Evolutionary conservation across 176 grass and related monocot genomes (phyloP), one percentile per base, ranked within the genome.

Genomic region (Aegilops longissima): DNA sequence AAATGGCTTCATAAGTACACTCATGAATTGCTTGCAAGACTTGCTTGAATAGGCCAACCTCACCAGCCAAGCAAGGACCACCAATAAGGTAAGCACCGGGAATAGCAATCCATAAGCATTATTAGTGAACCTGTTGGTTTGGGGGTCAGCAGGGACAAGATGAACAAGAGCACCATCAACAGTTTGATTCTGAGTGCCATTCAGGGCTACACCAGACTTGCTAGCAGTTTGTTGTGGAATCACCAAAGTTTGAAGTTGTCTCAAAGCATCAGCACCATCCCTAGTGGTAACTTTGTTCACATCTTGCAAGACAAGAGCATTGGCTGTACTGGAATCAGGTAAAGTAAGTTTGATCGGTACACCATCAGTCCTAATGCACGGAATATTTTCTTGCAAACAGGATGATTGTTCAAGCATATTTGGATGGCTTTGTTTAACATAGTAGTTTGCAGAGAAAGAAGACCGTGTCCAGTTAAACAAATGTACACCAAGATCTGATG

Each of bases 381-480:
- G 92, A 82, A 94, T 80, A 23, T 88, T 87, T 84, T 71, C 79
- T 82, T n/a, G 80, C 20, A 84, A 23, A 84, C 82, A 84, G 30
- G 89, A 83, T 59, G 92, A 81, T 68, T 91, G 82, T 25, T 88
- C 84, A 47, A 91, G 89, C 80, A 82, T 92, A 69, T 85, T 62
- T 67, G 30, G 77, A 64, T 90, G 89, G 80, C 76, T 87, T 63
- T 85, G 66, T 61, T 82, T 91, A 42, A 34, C 38, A 71, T 89
- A 86, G 65, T 91, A 94, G 51, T 89, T 93, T 63, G 92, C 97
- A 44, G 70, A 86, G 82, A 99, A 96, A 76, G 90, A 90, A 47
- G 92, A 91, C 63, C 81, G 83, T 59, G 92, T 94, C 90, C 94
- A 92, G 87, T 94, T 94, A 91, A 95, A 99, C 10, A 99, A 84